Conservation (phyloP, 345 rosid species). For the Eucalyptus pumila region DNA sequence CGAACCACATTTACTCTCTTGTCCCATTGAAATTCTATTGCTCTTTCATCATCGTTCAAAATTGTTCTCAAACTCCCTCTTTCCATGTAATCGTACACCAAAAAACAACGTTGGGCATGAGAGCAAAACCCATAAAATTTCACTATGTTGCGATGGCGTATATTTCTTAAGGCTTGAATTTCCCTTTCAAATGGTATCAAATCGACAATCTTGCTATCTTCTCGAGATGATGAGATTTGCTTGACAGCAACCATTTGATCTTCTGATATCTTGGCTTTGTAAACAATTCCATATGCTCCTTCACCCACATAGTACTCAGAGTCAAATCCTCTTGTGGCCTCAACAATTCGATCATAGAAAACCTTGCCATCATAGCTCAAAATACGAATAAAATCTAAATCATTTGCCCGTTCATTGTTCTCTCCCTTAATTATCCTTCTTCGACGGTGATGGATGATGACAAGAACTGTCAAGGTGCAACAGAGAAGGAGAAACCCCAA, state of each 20-base stretch:
- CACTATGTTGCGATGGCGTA: background rate
- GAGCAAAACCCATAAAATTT: background rate
- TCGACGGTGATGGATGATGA: background rate
- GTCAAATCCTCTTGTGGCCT: background rate
- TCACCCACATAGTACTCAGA: background rate
- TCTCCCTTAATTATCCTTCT: background rate
- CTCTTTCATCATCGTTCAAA: background rate
- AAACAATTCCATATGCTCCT: background rate
- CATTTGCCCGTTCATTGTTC: background rate
- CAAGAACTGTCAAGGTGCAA: background rate
- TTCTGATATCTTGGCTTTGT: background rate
- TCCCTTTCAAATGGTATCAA: background rate
- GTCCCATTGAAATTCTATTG: background rate
- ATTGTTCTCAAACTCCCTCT: background rate
- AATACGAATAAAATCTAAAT: background rate
- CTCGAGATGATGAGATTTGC: background rate
- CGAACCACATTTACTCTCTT: background rate
- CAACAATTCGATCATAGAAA: background rate
- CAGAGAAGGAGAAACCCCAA: background rate
- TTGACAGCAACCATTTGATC: background rate
- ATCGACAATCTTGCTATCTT: background rate
- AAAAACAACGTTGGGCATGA: background rate
- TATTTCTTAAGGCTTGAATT: background rate
- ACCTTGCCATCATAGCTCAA: background rate
- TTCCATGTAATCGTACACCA: background rate